Evolutionary conservation across 2,329 filamentous ascomycete genomes (phyloP).

Genomic region (Colletotrichum spaethianum): DNA sequence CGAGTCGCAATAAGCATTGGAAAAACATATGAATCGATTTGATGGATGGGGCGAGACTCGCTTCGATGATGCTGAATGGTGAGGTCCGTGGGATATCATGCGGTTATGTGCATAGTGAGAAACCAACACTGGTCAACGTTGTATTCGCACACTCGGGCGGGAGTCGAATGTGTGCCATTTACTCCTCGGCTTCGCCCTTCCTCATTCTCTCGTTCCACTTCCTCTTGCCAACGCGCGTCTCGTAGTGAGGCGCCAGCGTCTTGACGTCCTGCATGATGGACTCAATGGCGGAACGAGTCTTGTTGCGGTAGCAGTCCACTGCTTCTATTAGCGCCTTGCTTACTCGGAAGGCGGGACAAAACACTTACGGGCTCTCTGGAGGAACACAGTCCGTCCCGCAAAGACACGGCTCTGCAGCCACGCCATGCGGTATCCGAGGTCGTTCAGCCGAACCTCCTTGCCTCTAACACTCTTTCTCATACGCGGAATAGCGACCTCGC

Average conservation of each 20-base stretch:
- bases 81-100: slow-evolving; percentile 23
- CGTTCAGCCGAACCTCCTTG: slow-evolving; percentile 92
- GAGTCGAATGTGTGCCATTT: slow-evolving; percentile 1
- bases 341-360: slow-evolving; percentile 4
- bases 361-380: slow-evolving; percentile 90
- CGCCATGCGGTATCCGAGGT: slow-evolving; percentile 94
- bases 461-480: slow-evolving; percentile 78
- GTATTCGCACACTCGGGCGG: neutral
- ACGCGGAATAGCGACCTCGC: slow-evolving; percentile 81
- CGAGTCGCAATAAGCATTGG: neutral
- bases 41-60: slow-evolving; percentile 35
- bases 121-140: slow-evolving; percentile 19
- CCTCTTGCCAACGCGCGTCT: slow-evolving; percentile 89
- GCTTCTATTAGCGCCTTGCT: slow-evolving; percentile 35
- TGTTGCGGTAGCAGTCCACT: slow-evolving; percentile 97
- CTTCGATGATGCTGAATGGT: slow-evolving; percentile 36
- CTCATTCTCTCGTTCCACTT: slow-evolving; percentile 74
- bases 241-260: slow-evolving; percentile 85
- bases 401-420: slow-evolving; percentile 97
- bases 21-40: slow-evolving; percentile 21
- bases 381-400: slow-evolving; percentile 85
- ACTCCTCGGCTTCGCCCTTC: slow-evolving; percentile 49
- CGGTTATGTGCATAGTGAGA: slow-evolving; percentile 30
- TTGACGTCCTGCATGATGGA: slow-evolving; percentile 81
- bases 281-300: slow-evolving; percentile 87